phyloP scores from a whole-genome alignment of 139 green algal species.

The Axilococcus clingmanii region DNA sequence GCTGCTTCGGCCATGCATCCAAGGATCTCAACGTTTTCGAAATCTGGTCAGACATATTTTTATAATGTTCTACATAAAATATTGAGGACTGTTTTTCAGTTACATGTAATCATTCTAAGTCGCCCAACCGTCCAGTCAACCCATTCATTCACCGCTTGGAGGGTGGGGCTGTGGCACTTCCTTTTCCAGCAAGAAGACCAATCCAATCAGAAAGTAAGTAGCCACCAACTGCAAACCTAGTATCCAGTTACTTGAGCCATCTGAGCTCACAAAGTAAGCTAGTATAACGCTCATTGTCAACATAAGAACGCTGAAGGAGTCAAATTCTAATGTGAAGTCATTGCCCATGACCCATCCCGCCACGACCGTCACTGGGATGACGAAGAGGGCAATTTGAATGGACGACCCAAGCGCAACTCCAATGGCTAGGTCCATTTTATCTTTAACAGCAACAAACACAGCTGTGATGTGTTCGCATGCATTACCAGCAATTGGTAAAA shows the following conservation, averaged over 20 bases:
- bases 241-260: constrained; percentile 66
- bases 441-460: constrained; percentile 80
- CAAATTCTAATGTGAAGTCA: constrained; percentile 64
- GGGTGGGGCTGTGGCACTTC: too few species aligned
- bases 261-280: constrained; percentile 61
- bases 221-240: constrained; percentile 60
- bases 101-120: too few species aligned
- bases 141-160: too few species aligned
- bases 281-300: constrained; percentile 56
- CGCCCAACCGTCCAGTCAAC: too few species aligned
- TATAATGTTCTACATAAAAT: too few species aligned
- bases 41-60: too few species aligned
- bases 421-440: constrained; percentile 90
- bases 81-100: too few species aligned
- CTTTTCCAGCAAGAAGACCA: constrained; percentile 23
- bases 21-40: constrained; percentile 19
- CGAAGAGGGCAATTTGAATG: constrained; percentile 82
- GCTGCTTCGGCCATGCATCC: constrained; percentile 77
- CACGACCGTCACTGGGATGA: constrained; percentile 67
- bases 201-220: constrained; percentile 43
- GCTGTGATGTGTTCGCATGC: constrained; percentile 83
- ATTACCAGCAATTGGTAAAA: constrained; percentile 84
- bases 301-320: constrained; percentile 33
- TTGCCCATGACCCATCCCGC: constrained; percentile 60
- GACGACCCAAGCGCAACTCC: constrained; percentile 68